Base-by-base conservation (phyloP, 176 grass and related monocot genomes). In the Oryza meridionalis region DNA sequence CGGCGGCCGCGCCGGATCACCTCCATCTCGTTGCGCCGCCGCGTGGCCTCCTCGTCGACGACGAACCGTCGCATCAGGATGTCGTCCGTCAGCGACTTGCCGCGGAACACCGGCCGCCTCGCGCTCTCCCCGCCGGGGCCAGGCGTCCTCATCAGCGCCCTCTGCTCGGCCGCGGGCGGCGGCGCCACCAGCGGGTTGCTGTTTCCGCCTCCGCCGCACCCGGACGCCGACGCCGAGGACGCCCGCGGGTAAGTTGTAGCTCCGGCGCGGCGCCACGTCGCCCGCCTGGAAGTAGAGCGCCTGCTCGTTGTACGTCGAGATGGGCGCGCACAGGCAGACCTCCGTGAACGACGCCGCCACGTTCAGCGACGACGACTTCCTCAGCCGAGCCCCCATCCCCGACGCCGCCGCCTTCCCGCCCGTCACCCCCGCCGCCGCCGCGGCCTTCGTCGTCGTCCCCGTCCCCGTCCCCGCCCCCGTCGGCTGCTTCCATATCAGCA, bases 31-130 rank as follows among this genome's bases (percentile, higher is more conserved):
- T 92, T 99, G 19, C 85, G 88, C 77, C 94, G 93, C 82, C 92
- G 83, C 91, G 89, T 88, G 4, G 88, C 92, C 50, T 77, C 97
- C 88, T 99, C 97, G 72, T 96, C 97, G 65, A 94, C 92, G 64
- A 96, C 93, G 72, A 99, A 94, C 77, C 91, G 90, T 61, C 97
- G 89, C 97, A 99, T 99, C 77, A 92, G 49, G 45, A 87, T 59
- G 86, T 99, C 93, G 27, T 99, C 93, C 67, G 88, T 94, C 81
- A 99, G 79, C 27, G 97, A 99, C 88, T 96, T 99, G 70, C 97
- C 97, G 14, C 97, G 80, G 90, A 99, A 99, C 75, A 94, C 90
- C 25, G 86, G 85, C 43, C 91, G 85, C 45, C 81, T 50, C 27
- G 80, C 85, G 78, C 63, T 27, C 16, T 70, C 75, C 19, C 78